Base-by-base conservation (phyloP, 805 yeast genomes). In the Teunomyces panamensis region DNA sequence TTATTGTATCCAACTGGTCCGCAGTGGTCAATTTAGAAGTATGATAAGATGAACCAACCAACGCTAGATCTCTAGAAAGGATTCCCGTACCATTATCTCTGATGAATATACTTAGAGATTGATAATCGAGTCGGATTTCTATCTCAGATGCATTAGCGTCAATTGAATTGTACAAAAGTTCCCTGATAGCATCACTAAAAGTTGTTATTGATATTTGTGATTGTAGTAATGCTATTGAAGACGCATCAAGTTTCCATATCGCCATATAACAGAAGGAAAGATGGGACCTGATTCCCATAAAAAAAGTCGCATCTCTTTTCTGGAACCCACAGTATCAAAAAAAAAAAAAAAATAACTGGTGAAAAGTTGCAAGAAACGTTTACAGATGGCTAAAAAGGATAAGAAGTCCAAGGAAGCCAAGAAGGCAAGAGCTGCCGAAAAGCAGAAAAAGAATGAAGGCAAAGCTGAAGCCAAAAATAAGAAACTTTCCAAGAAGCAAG, bases 401-500 rank as follows among this genome's bases (percentile, higher is more conserved):
- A 89, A 89, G 69, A 88, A 89, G 66, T 84, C 88, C 55, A 90
- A 89, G 66, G 96, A 88, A 42, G 89, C 96, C 57, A 89, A 89
- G 68, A 90, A 89, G 77, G 95, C 94, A 17, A 81, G 96, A 42
- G 73, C 85, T 27, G 95, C 92, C 32, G 89, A 80, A 53, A 92
- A 92, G 71, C 81, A 79, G 51, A 83, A 84, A 67, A 92, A 92
- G 66, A 85, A 81, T 45, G 77, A 74, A 44, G 71, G 81, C 45
- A 92, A 94, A 62, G 84, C 94, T 7, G 94, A 84, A 39, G 56
- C 64, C 6, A 91, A 89, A 67, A 74, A 78, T 57, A 88, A 90
- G 67, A 89, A 89, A 63, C 73, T 78, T 56, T 84, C 87, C 46
- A 81, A 83, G 52, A 89, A 89, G 63, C 67, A 73, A 39, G 91